Evolutionary conservation across 2,329 filamentous ascomycete genomes (phyloP), one percentile per base, ranked within the genome.

Genomic region (Diaporthe australafricana): DNA sequence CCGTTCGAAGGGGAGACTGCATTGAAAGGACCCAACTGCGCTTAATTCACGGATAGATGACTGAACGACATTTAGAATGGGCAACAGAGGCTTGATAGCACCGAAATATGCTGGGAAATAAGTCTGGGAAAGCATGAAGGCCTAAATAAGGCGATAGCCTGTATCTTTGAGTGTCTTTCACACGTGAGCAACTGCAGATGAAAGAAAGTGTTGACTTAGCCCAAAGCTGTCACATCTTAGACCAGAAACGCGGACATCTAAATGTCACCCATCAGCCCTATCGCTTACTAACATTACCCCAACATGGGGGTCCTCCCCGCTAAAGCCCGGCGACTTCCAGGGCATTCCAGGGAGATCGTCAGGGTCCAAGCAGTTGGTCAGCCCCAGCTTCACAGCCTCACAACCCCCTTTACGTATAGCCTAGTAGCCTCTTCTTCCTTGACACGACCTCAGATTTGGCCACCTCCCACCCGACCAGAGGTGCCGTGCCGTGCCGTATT

Each of bases 391-490:
- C 67, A 50, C 67, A 55, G 45, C 57, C 57, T 63, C 57, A 35
- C 66, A 48, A n/a, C 68, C 66, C 69, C 40, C 65, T 55, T 72
- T 68, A 35, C 32, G 9, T 5, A 5, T 45, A 17, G 16, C 45
- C 30, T 40, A 35, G 20, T 8, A n/a, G 20, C 30, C 20, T 75
- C 77, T 20, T 74, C 78, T 20, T 75, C 76, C 48, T 78, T 78
- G 38, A 22, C 32, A 67, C 52, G 27, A 38, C 78, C 47, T 77
- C 79, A 57, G 80, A 73, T 60, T 78, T 78, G 30, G 80, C 80
- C 73, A 83, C 74, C 81, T 80, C 25, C 78, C 80, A 52, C 80
- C 56, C 9, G 40, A 50, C 42, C 48, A 38, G 5, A 57, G 52
- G 40, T 27, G 52, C 53, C 66, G 55, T 27, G 40, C 57, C 35